These are phyloP conservation scores for Aspergillus arachidicola DNA, from an alignment of 2,329 filamentous ascomycete species.

Conservation along the genomic window DNA sequence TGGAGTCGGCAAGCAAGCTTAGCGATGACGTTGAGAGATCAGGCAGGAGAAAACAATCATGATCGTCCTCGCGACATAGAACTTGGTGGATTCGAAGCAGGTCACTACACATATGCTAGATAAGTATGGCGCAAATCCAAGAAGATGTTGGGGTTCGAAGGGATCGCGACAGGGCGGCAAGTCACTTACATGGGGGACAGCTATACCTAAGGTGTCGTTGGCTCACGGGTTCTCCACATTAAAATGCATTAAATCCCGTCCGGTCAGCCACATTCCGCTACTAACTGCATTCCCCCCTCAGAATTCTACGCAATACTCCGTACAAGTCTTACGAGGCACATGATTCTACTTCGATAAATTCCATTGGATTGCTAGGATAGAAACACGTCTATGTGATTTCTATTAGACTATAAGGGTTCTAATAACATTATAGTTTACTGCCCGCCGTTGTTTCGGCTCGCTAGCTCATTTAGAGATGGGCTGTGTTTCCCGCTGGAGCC, in stretches of 20 bases:
- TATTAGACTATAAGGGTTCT: not conserved
- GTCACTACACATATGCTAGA: not conserved
- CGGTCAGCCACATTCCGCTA: constrained; percentile 20
- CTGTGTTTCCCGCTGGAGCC: constrained; percentile 86
- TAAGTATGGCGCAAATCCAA: not conserved
- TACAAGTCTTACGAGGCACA: not conserved
- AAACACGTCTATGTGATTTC: not conserved
- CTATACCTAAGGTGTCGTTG: constrained; percentile 9
- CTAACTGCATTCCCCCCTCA: not conserved
- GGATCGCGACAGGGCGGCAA: constrained; percentile 1
- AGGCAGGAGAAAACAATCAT: constrained; percentile 26
- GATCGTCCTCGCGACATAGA: constrained; percentile 15
- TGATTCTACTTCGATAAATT: not conserved
- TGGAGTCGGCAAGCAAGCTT: constrained; percentile 5
- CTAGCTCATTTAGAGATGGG: constrained; percentile 53
- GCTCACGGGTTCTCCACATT: constrained; percentile 10
- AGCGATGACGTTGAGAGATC: constrained; percentile 21
- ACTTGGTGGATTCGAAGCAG: not conserved
- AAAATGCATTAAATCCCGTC: constrained; percentile 1
- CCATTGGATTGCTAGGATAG: not conserved
- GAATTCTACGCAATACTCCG: not conserved
- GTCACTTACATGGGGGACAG: constrained; percentile 5
- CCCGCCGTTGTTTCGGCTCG: not conserved
- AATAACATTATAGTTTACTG: not conserved
- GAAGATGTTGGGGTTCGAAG: not conserved